Evolutionary conservation across 1,284 basidiomycete species (phyloP).

Genomic region (Nidula niveotomentosa): DNA sequence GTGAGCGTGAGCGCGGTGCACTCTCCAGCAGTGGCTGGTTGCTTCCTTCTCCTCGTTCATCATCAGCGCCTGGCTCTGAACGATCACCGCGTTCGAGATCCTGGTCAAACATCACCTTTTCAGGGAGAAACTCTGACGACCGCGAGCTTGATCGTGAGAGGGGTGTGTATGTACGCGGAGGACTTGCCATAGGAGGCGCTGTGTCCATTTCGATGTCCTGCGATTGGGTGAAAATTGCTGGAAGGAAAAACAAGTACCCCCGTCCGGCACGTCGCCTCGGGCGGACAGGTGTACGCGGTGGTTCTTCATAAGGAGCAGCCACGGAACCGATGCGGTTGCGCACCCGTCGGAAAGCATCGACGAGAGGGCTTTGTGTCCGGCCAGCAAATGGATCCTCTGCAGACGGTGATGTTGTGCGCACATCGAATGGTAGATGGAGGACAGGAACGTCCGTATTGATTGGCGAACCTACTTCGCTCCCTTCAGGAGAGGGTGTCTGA

Average conservation of each 20-base stretch:
- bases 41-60: background rate
- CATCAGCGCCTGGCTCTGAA: background rate
- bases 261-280: constrained; percentile 46
- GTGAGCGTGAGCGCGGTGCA: constrained; percentile 9
- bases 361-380: constrained; percentile 37
- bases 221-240: constrained; percentile 68
- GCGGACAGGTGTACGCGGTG: constrained; percentile 41
- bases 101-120: constrained; percentile 26
- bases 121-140: constrained; percentile 19
- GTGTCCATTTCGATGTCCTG: constrained; percentile 46
- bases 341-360: constrained; percentile 54
- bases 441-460: constrained; percentile 57
- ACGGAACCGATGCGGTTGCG: constrained; percentile 55
- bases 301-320: constrained; percentile 31
- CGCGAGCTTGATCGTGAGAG: constrained; percentile 22
- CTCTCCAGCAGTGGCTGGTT: background rate
- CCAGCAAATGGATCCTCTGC: constrained; percentile 38
- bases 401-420: constrained; percentile 54
- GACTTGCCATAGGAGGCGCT: constrained; percentile 14
- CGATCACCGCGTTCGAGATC: constrained; percentile 26
- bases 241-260: constrained; percentile 78
- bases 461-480: constrained; percentile 40
- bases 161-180: constrained; percentile 10
- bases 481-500: constrained; percentile 48
- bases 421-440: constrained; percentile 62